Conservation (phyloP, 2,329 filamentous ascomycete genomes). For the Fusarium lyarnte region DNA sequence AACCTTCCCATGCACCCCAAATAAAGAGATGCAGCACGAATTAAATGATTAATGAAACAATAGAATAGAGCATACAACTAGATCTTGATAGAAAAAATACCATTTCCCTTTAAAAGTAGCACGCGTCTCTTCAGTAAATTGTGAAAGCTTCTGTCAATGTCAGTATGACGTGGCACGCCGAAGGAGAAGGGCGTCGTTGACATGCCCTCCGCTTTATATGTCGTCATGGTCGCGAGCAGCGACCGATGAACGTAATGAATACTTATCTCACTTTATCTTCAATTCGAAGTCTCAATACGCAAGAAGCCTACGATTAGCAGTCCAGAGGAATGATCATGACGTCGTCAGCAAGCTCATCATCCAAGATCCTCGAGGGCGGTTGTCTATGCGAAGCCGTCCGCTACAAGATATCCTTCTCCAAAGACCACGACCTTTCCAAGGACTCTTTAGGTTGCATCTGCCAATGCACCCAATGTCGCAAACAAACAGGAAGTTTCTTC, state of each 20-base stretch:
- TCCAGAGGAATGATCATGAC: neutral
- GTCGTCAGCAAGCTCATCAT: neutral
- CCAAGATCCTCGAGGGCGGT: neutral
- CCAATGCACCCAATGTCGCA: constrained; percentile 17
- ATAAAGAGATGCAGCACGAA: neutral
- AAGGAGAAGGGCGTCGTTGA: neutral
- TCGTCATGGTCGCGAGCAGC: neutral
- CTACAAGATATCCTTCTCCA: neutral
- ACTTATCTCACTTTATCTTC: neutral
- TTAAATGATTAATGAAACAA: neutral
- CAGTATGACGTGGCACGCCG: neutral
- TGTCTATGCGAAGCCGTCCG: constrained; percentile 6
- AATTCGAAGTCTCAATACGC: fast-evolving
- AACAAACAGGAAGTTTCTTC: constrained; percentile 16
- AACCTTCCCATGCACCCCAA: constrained; percentile 7
- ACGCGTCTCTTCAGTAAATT: fast-evolving
- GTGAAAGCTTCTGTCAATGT: fast-evolving
- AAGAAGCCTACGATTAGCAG: fast-evolving
- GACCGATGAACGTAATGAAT: fast-evolving
- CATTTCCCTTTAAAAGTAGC: too few relatives aligned
- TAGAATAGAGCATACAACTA: neutral
- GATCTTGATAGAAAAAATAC: neutral
- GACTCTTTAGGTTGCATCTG: constrained; percentile 3
- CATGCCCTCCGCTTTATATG: neutral
- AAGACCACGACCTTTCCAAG: neutral